These are phyloP conservation scores for Pythium vanterpoolii DNA, from an alignment of 352 stramenopile species.

Conservation along the genomic window DNA sequence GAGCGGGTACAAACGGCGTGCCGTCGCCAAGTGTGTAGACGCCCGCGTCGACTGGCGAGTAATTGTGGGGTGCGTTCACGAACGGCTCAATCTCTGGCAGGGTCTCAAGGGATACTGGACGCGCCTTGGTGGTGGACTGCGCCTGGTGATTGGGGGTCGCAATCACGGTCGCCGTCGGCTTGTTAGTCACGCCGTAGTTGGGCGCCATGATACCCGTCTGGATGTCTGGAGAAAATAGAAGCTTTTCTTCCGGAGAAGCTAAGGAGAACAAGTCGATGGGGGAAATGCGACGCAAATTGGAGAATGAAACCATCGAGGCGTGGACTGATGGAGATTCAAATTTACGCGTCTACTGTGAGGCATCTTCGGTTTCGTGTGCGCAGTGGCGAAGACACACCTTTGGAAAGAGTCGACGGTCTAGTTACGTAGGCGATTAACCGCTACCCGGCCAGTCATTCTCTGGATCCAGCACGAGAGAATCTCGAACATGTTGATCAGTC, in stretches of 20 bases:
- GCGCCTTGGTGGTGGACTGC: background rate
- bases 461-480: conserved; percentile 1
- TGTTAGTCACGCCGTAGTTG: background rate
- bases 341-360: background rate
- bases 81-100: conserved; percentile 12
- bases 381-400: too few relatives aligned
- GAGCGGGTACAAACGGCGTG: conserved; percentile 6
- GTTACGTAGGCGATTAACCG: too few relatives aligned
- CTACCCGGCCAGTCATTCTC: background rate
- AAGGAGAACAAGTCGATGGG: background rate
- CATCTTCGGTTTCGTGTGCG: background rate
- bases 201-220: conserved; percentile 1
- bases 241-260: background rate
- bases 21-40: conserved; percentile 10
- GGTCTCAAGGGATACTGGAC: conserved; percentile 10
- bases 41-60: conserved; percentile 13
- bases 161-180: background rate
- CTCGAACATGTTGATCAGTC: background rate
- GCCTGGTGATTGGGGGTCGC: background rate
- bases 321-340: background rate
- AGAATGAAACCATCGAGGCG: background rate
- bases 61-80: conserved; percentile 20
- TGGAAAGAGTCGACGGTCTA: too few relatives aligned
- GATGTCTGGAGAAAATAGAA: background rate
- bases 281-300: background rate